A percentile compares a stretch with the other conserved stretches of the same genome.
These are phyloP conservation scores for Vigna mungo DNA, from an alignment of 306 rosid species.

Conservation along the genomic window DNA sequence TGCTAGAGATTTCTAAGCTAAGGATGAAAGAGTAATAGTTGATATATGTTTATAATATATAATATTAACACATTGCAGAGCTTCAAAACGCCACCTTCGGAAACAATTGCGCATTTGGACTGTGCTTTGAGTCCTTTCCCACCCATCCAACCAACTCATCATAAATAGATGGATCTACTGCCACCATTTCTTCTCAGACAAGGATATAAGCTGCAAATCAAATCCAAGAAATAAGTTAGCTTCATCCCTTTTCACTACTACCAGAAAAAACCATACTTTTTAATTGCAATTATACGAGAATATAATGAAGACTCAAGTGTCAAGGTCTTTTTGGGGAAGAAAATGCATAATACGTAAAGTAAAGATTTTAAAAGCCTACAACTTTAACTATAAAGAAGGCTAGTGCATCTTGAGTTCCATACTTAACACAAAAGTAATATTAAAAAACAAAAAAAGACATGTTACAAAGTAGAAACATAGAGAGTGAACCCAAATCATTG, in stretches of 20 bases:
- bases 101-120: slow-evolving; percentile 22
- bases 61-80: slow-evolving; percentile 49
- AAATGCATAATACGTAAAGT: neutral
- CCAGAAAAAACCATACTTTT: too few species aligned
- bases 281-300: neutral
- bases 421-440: slow-evolving; percentile 7
- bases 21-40: slow-evolving; percentile 26
- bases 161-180: slow-evolving; percentile 31
- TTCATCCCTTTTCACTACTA: neutral
- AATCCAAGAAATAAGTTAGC: slow-evolving; percentile 46
- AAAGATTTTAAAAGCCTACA: neutral
- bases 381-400: neutral
- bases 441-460: neutral
- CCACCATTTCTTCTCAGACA: slow-evolving; percentile 83
- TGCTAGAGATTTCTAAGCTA: slow-evolving; percentile 39
- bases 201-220: slow-evolving; percentile 76
- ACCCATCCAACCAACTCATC: neutral
- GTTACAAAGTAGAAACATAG: neutral
- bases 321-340: slow-evolving; percentile 7
- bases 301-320: neutral
- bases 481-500: slow-evolving; percentile 12
- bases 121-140: slow-evolving; percentile 39
- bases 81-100: slow-evolving; percentile 34
- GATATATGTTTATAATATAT: slow-evolving; percentile 26
- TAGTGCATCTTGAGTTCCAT: neutral